A percentile compares a stretch with the other conserved stretches of the same genome.
Evolutionary conservation across 2,329 filamentous ascomycete genomes (phyloP).

Genomic region (Scortechinia acanthostroma): DNA sequence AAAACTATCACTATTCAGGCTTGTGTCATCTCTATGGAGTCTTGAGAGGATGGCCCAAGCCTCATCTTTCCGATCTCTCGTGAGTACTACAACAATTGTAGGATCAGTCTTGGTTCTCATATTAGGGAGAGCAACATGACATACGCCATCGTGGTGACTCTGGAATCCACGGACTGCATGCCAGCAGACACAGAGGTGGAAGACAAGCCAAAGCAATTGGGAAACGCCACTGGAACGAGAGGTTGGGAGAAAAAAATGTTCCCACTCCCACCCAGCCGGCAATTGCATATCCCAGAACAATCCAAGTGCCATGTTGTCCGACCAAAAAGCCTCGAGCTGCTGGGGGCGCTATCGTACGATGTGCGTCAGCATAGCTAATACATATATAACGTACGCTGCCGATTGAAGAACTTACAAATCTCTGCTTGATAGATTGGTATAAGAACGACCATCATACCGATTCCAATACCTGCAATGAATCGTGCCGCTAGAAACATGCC

Average conservation of each 20-base stretch:
- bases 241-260: conserved; percentile 13
- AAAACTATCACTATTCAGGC: too few relatives aligned
- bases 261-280: conserved; percentile 14
- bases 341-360: conserved; percentile 17
- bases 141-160: conserved; percentile 14
- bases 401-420: too few relatives aligned
- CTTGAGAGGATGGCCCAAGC: too few relatives aligned
- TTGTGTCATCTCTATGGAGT: conserved; percentile 8
- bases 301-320: conserved; percentile 17
- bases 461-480: conserved; percentile 17
- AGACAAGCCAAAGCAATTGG: conserved; percentile 10
- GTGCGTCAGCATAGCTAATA: too few relatives aligned
- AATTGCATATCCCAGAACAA: conserved; percentile 12
- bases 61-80: too few relatives aligned
- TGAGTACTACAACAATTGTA: too few relatives aligned
- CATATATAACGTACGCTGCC: too few relatives aligned
- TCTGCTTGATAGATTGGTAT: conserved; percentile 23
- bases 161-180: conserved; percentile 7
- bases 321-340: conserved; percentile 18
- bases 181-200: conserved; percentile 8
- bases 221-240: conserved; percentile 12
- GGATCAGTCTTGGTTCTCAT: too few relatives aligned
- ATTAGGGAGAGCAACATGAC: too few relatives aligned
- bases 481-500: conserved; percentile 16
- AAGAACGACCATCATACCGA: conserved; percentile 18